Evolutionary conservation across 2,329 filamentous ascomycete genomes (phyloP).

Genomic region (Hymenoscyphus linearis): DNA sequence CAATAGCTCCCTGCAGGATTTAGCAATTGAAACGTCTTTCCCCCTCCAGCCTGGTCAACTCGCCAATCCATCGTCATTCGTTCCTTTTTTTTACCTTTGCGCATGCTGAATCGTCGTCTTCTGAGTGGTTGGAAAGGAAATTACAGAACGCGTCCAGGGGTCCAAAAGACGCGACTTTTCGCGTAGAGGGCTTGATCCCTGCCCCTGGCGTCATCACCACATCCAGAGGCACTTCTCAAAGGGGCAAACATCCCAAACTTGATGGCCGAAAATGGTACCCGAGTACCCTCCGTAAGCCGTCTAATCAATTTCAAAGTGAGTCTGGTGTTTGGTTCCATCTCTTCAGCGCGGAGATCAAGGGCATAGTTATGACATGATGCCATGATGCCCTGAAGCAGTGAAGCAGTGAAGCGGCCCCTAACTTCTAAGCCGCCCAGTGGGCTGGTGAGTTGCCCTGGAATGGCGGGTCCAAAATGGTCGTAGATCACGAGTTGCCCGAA

Average conservation of each 20-base stretch:
- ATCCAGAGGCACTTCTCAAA: not conserved
- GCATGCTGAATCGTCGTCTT: not conserved
- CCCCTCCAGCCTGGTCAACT: not conserved
- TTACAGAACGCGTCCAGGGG: slow-evolving; percentile 1
- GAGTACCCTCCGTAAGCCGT: too few relatives aligned
- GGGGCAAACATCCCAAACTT: not conserved
- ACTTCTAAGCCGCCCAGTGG: too few relatives aligned
- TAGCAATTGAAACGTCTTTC: not conserved
- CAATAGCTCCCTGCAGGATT: not conserved
- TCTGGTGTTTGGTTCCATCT: too few relatives aligned
- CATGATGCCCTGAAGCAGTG: too few relatives aligned
- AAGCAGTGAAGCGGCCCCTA: too few relatives aligned
- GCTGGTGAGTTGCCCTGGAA: too few relatives aligned
- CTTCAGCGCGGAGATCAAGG: too few relatives aligned
- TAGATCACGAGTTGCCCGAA: too few relatives aligned
- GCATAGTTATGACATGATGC: too few relatives aligned
- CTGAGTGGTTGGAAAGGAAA: slow-evolving; percentile 8
- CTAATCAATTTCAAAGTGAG: too few relatives aligned
- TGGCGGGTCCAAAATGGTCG: too few relatives aligned
- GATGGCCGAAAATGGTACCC: not conserved
- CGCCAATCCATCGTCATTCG: not conserved
- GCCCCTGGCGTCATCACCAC: not conserved
- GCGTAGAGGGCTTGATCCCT: not conserved
- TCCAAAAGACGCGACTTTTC: slow-evolving; percentile 4
- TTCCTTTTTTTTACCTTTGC: not conserved